A percentile compares a stretch with the other conserved stretches of the same genome.
Evolutionary conservation across 2,329 filamentous ascomycete species (phyloP).

Genomic region (Boeremia exigua): DNA sequence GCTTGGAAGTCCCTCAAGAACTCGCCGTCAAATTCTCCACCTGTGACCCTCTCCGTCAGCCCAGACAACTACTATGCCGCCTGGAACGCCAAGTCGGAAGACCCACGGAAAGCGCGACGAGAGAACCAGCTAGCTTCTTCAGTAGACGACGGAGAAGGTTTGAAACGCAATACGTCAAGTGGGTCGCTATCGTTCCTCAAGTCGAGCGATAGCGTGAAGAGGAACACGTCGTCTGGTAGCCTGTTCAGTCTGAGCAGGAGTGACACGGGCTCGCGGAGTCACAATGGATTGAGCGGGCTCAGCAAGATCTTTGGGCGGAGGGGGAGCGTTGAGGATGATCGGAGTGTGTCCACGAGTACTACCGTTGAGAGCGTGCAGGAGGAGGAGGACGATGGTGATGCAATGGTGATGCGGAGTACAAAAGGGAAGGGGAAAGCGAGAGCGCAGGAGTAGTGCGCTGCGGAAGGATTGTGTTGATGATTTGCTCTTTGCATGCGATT

Average conservation of each 20-base stretch:
- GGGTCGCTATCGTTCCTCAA: neutral
- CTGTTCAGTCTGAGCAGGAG: constrained; percentile 9
- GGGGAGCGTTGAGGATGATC: constrained; percentile 9
- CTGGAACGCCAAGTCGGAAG: constrained; percentile 17
- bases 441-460: neutral
- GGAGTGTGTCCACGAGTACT: constrained; percentile 6
- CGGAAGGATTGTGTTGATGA: neutral
- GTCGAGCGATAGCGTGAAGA: constrained; percentile 1
- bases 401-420: constrained; percentile 10
- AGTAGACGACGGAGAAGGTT: neutral
- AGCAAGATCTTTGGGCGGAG: constrained; percentile 16
- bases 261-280: neutral
- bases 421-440: constrained; percentile 10
- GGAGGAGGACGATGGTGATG: constrained; percentile 7
- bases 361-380: constrained; percentile 15
- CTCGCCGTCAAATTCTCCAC: constrained; percentile 11
- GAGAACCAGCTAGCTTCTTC: neutral
- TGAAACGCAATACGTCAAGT: constrained; percentile 1
- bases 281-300: constrained; percentile 6
- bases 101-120: constrained; percentile 1
- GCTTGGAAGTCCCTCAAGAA: constrained; percentile 17
- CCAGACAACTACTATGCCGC: constrained; percentile 15
- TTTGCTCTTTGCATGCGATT: constrained; percentile 46
- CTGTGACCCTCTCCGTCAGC: constrained; percentile 3
- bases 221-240: neutral